Base-by-base conservation (phyloP, 177 flowering plant genomes). In the Telopea speciosissima region DNA sequence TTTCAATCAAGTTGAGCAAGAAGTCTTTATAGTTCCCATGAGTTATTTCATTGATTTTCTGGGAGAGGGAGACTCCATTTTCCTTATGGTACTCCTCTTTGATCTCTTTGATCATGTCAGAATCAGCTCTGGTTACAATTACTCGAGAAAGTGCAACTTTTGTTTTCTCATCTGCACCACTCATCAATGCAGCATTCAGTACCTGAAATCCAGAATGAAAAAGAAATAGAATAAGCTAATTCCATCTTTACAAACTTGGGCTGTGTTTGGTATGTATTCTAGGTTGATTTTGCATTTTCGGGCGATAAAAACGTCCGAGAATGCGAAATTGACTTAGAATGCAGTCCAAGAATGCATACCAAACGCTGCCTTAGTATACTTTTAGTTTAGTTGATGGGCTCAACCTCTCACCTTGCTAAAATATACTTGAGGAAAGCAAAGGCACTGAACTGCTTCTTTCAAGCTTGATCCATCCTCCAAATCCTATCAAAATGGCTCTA, bases 21-120 rank as follows among this genome's bases (percentile, higher is more conserved):
- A 90, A 85, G 24, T 90, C 93, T 78, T 79, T 89, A 67, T 81
- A 90, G 80, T 81, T 88, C 36, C 96, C 98, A 33, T 75, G 73
- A 61, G 83, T 77, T 8, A 45, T 74, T 3, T 79, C 85, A 61
- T 81, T 83, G 45, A 93, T 84, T 76, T 82, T 88, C 60, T 79
- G 16, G 7, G 80, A 26, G 26, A 90, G 69, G 26, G 84, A 28
- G 72, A 81, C 82, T 26, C 89, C 89, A 75, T 74, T 79, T 22
- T 56, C 63, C 19, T 76, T 76, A 3, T 75, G 36, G 73, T 73
- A 92, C 65, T 79, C 89, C 62, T 83, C 90, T 56, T 75, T 75
- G 66, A 90, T 88, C 72, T 76, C 83, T 77, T 81, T n/a, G n/a
- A n/a, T 85, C 75, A 89, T 78, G 31, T 89, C 87, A 0, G 24